Evolutionary conservation across 2,329 filamentous ascomycete genomes (phyloP).

Genomic region (Pezicula carpinea): DNA sequence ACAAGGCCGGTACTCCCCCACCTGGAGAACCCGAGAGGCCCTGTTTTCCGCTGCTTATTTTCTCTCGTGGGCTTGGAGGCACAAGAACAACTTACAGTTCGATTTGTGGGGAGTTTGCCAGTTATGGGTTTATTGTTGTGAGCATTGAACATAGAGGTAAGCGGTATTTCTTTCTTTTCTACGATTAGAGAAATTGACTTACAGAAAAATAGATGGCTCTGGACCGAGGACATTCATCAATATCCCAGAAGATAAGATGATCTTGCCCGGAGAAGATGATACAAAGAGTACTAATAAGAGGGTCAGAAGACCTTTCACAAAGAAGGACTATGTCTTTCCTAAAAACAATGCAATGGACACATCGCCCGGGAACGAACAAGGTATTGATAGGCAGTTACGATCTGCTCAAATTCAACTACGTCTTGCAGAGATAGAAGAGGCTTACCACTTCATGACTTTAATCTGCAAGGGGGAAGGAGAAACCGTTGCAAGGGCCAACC

Average conservation of each 20-base stretch:
- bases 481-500: slow-evolving; percentile 44
- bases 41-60: slow-evolving; percentile 57
- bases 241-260: slow-evolving; percentile 37
- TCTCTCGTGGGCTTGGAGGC: slow-evolving; percentile 62
- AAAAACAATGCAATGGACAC: slow-evolving; percentile 48
- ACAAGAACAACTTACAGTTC: slow-evolving; percentile 58
- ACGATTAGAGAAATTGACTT: too few species aligned
- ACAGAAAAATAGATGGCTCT: slow-evolving; percentile 44
- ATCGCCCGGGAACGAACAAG: slow-evolving; percentile 49
- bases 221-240: slow-evolving; percentile 59
- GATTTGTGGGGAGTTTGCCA: slow-evolving; percentile 62
- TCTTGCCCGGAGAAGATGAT: slow-evolving; percentile 26
- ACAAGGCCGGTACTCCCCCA: slow-evolving; percentile 34
- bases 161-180: too few species aligned
- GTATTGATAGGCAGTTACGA: slow-evolving; percentile 55
- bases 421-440: slow-evolving; percentile 61
- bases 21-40: slow-evolving; percentile 35
- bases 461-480: slow-evolving; percentile 51
- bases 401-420: slow-evolving; percentile 58
- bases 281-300: slow-evolving; percentile 27
- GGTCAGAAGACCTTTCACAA: slow-evolving; percentile 37
- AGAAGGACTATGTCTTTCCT: slow-evolving; percentile 60
- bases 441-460: slow-evolving; percentile 46
- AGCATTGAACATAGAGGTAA: slow-evolving; percentile 53
- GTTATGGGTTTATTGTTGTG: slow-evolving; percentile 60